phyloP scores from a whole-genome alignment of 2,329 filamentous ascomycete species.

The Sporothrix mexicana region DNA sequence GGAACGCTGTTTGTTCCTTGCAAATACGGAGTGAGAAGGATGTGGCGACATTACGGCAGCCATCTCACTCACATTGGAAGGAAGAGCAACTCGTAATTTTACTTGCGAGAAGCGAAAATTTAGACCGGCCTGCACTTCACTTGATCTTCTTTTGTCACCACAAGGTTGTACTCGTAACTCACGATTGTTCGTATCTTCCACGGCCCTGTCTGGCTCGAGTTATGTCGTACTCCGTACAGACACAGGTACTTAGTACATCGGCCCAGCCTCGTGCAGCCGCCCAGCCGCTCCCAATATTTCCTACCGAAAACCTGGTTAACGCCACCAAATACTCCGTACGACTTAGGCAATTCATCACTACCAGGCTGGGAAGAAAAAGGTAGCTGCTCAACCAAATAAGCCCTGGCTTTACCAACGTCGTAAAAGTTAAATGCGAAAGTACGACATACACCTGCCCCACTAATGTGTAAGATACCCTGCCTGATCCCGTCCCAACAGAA shows the following conservation, averaged over 20 bases:
- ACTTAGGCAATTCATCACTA: neutral
- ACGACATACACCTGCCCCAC: slow-evolving; percentile 12
- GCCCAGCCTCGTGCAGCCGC: neutral
- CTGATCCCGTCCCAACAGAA: slow-evolving; percentile 16
- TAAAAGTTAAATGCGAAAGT: neutral
- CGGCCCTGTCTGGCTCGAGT: neutral
- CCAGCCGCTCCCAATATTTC: slow-evolving; percentile 11
- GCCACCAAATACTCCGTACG: slow-evolving; percentile 25
- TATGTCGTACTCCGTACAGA: too few relatives aligned
- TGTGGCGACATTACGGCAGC: slow-evolving; percentile 1
- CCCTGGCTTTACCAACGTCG: neutral
- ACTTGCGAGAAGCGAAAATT: neutral
- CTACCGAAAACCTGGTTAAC: slow-evolving; percentile 21
- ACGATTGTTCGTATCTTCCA: neutral
- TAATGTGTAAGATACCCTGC: slow-evolving; percentile 6
- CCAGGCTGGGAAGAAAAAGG: slow-evolving; percentile 1
- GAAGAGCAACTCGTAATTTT: slow-evolving; percentile 7
- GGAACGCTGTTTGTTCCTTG: slow-evolving; percentile 2
- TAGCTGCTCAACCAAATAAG: neutral
- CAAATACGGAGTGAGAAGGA: slow-evolving; percentile 9
- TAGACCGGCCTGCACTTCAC: neutral
- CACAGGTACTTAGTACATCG: neutral
- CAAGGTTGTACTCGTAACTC: neutral
- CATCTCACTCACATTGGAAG: slow-evolving; percentile 7
- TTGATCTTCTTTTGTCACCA: neutral